Evolutionary conservation across 2,329 filamentous ascomycete species (phyloP).

Genomic region (Xylaria sp.): DNA sequence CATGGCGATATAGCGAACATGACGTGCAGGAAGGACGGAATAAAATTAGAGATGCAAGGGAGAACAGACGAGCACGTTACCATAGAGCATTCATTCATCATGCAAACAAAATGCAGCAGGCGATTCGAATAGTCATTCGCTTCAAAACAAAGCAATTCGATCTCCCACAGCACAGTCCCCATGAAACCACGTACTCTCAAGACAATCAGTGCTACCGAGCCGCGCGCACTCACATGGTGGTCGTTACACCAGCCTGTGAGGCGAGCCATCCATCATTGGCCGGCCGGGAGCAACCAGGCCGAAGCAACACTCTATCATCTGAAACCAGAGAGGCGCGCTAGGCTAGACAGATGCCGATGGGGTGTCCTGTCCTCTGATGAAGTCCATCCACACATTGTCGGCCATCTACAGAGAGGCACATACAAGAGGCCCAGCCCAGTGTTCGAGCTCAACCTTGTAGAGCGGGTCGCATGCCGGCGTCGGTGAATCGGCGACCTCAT

Average conservation of each 20-base stretch:
- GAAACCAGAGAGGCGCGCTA: not conserved
- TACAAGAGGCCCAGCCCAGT: conserved; percentile 18
- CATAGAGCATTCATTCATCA: not conserved
- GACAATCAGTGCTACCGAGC: conserved; percentile 18
- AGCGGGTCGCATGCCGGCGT: conserved; percentile 32
- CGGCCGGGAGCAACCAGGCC: conserved; percentile 1
- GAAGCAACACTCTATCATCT: conserved; percentile 6
- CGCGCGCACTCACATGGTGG: conserved; percentile 13
- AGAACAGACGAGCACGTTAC: conserved; percentile 15
- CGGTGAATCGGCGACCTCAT: conserved; percentile 30
- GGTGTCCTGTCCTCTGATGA: not conserved
- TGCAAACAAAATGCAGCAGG: conserved; percentile 24
- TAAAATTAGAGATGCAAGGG: not conserved
- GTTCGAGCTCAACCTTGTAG: conserved; percentile 24
- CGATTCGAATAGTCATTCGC: conserved; percentile 11
- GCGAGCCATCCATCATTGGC: conserved; percentile 11
- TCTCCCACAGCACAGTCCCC: not conserved
- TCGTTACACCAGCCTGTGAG: conserved; percentile 12
- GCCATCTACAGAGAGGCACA: conserved; percentile 6
- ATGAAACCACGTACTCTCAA: conserved; percentile 6
- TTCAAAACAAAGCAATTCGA: conserved; percentile 16
- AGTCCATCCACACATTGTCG: conserved; percentile 4
- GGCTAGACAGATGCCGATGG: not conserved
- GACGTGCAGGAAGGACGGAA: not conserved
- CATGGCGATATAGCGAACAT: not conserved